Evolutionary conservation across 1,284 basidiomycete genomes (phyloP).

Genomic region (Ustanciosporium gigantosporum): DNA sequence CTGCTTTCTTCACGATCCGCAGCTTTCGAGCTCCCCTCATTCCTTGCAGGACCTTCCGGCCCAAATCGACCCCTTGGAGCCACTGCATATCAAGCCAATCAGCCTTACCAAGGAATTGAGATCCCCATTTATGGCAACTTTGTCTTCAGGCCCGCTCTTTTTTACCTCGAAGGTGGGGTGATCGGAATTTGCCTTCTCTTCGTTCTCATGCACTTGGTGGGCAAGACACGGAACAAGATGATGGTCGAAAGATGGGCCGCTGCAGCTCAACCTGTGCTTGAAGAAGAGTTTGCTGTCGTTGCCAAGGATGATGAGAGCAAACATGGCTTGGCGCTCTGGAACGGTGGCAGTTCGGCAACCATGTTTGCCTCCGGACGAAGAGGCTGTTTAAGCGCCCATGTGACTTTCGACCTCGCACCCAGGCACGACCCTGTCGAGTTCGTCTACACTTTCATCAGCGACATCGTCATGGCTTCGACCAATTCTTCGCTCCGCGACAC

Average conservation of each 20-base stretch:
- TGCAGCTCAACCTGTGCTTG: constrained; percentile 29
- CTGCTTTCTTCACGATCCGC: constrained; percentile 24
- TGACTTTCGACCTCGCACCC: constrained; percentile 41
- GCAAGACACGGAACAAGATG: constrained; percentile 39
- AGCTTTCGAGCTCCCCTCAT: constrained; percentile 28
- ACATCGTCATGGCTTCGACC: constrained; percentile 35
- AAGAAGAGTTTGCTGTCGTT: constrained; percentile 46
- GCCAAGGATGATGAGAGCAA: constrained; percentile 33
- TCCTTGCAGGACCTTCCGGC: constrained; percentile 7
- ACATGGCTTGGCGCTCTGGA: constrained; percentile 46
- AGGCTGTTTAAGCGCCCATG: constrained; percentile 47
- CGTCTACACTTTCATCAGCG: constrained; percentile 27
- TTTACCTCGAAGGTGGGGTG: constrained; percentile 41
- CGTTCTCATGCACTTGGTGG: constrained; percentile 41
- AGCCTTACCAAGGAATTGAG: constrained; percentile 34
- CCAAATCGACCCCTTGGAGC: constrained; percentile 19
- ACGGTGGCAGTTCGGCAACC: constrained; percentile 51
- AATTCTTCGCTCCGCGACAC: constrained; percentile 38
- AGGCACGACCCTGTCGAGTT: constrained; percentile 52
- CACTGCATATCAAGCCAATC: constrained; percentile 30
- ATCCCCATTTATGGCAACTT: constrained; percentile 19
- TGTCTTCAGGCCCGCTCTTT: constrained; percentile 41
- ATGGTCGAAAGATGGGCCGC: constrained; percentile 32
- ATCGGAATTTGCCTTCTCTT: constrained; percentile 39
- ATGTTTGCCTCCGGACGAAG: constrained; percentile 57